Percentiles rank a stretch among this genome's conserved stretches.
phyloP scores from a whole-genome alignment of 345 rosid species.

The Kandelia obovata region DNA sequence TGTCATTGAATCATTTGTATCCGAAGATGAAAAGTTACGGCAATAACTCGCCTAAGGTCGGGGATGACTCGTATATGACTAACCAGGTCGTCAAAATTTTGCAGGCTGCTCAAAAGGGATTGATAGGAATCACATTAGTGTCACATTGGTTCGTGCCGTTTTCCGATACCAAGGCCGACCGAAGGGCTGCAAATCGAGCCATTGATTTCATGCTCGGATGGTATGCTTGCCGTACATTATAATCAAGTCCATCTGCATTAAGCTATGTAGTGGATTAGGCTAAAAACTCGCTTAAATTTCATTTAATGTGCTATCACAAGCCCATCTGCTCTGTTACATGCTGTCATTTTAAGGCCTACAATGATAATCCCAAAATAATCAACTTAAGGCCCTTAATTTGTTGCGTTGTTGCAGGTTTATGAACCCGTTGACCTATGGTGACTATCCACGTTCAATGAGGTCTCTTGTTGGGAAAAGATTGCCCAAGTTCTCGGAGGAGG shows the following conservation, averaged over 20 bases:
- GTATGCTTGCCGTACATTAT: background rate
- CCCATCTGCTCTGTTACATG: too few relatives aligned
- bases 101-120: constrained; percentile 9
- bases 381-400: too few relatives aligned
- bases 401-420: background rate
- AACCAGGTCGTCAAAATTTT: background rate
- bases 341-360: too few relatives aligned
- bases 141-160: constrained; percentile 4
- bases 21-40: too few relatives aligned
- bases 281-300: background rate
- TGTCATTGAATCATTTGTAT: too few relatives aligned
- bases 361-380: too few relatives aligned
- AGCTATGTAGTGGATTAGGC: too few relatives aligned
- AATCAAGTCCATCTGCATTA: background rate
- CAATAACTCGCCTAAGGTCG: too few relatives aligned
- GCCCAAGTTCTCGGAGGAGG: constrained; percentile 9
- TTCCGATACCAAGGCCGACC: background rate
- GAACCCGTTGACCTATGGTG: background rate
- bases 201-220: constrained; percentile 12
- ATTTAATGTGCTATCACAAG: too few relatives aligned
- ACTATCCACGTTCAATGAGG: constrained; percentile 10
- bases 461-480: constrained; percentile 4
- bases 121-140: constrained; percentile 8
- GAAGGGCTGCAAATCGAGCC: constrained; percentile 3
- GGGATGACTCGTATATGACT: background rate